Percentiles rank a stretch among this genome's conserved stretches.
phyloP scores from a whole-genome alignment of 257 asterid species.

The Echites panduratus region DNA sequence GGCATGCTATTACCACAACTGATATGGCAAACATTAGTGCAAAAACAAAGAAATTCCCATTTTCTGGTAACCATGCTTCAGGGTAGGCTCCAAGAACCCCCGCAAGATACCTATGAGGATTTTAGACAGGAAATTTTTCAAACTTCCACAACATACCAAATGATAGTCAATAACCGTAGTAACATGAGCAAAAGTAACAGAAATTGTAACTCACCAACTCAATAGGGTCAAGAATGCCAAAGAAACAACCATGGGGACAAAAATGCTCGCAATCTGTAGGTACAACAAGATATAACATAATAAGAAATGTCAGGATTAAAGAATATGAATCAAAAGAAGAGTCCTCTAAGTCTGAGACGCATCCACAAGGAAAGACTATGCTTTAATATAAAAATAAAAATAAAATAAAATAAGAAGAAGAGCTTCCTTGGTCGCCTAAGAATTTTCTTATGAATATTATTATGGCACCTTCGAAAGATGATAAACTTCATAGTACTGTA shows the following conservation, averaged over 20 bases:
- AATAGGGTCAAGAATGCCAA: constrained; percentile 69
- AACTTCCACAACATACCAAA: background rate
- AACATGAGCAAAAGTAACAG: constrained; percentile 3
- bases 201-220: constrained; percentile 63
- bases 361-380: constrained; percentile 9
- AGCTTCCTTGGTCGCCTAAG: too few species aligned
- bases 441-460: background rate
- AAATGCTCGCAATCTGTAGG: constrained; percentile 85
- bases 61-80: constrained; percentile 73
- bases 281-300: constrained; percentile 18
- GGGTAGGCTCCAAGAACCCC: constrained; percentile 88
- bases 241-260: constrained; percentile 75
- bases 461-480: background rate
- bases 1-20: constrained; percentile 92
- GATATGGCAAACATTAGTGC: constrained; percentile 97
- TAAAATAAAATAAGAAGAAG: background rate
- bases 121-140: constrained; percentile 6
- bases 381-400: too few species aligned
- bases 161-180: background rate
- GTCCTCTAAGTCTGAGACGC: background rate
- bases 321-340: constrained; percentile 18
- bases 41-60: constrained; percentile 78
- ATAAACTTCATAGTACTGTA: background rate
- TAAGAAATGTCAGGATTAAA: background rate
- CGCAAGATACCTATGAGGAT: constrained; percentile 59